These are phyloP conservation scores for Yamadazyma conglobata DNA, from an alignment of 1,139 yeast genomes.

Conservation along the genomic window DNA sequence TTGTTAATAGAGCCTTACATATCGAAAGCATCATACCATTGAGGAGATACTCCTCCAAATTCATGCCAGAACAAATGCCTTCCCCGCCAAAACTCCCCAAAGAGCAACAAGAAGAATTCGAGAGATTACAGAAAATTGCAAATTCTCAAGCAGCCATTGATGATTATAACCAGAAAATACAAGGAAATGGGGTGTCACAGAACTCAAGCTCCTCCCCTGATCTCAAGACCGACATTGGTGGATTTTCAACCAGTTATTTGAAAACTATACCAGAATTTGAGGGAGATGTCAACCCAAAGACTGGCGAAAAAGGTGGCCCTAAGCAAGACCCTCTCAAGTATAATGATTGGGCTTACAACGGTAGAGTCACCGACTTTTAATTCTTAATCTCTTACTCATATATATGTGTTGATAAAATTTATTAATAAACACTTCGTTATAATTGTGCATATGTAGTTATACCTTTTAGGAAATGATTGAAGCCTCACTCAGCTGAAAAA, in stretches of 20 bases:
- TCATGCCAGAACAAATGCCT: constrained; percentile 41
- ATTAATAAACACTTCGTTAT: no score
- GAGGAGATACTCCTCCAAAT: constrained; percentile 18
- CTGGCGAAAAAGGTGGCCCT: constrained; percentile 98
- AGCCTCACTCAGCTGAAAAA: no score
- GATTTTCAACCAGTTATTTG: constrained; percentile 65
- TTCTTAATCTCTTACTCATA: background rate
- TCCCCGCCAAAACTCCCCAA: constrained; percentile 83
- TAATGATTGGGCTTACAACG: constrained; percentile 94
- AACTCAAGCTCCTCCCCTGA: constrained; percentile 29
- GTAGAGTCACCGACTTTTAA: constrained; percentile 91
- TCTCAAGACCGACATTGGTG: constrained; percentile 56
- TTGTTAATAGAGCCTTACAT: background rate
- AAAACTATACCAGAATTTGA: constrained; percentile 91
- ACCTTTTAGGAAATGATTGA: no score
- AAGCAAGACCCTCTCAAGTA: constrained; percentile 94
- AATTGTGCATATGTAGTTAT: no score
- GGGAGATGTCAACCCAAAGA: constrained; percentile 87
- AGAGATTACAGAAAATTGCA: constrained; percentile 76
- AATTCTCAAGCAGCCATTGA: constrained; percentile 77
- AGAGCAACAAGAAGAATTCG: constrained; percentile 92
- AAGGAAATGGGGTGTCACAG: constrained; percentile 26
- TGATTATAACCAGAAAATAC: constrained; percentile 57
- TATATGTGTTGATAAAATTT: no score
- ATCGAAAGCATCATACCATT: background rate